phyloP scores from a whole-genome alignment of 1,284 basidiomycete species.

The Phlebopus sp. region DNA sequence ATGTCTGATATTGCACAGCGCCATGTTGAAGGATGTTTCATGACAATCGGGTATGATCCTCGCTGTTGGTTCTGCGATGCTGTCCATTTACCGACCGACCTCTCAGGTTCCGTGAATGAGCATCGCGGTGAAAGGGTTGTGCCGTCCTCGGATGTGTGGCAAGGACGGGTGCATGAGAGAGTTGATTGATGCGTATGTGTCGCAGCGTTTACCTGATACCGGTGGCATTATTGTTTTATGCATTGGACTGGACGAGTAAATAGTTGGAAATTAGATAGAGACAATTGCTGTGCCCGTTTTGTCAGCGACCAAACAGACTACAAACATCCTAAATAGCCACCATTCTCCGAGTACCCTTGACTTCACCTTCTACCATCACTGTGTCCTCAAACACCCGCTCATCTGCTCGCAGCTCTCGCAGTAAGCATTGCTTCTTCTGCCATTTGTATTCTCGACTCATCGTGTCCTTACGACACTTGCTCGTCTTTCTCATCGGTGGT shows the following conservation, averaged over 20 bases:
- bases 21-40: neutral
- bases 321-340: conserved; percentile 50
- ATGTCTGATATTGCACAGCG: conserved; percentile 2
- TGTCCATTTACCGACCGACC: no score
- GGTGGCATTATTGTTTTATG: no score
- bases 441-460: conserved; percentile 2
- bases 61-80: neutral
- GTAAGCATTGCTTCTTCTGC: conserved; percentile 25
- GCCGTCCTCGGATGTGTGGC: no score
- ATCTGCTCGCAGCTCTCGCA: conserved; percentile 17
- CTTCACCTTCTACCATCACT: conserved; percentile 54
- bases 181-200: no score
- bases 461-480: neutral
- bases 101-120: no score
- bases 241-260: no score
- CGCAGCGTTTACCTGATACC: no score
- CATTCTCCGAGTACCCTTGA: conserved; percentile 23
- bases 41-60: neutral
- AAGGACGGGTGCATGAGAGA: no score
- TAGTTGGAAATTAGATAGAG: neutral
- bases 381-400: conserved; percentile 10
- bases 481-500: conserved; percentile 16
- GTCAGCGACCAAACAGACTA: conserved; percentile 39
- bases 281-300: conserved; percentile 14
- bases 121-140: no score